phyloP scores from a whole-genome alignment of 768 basidiomycete species.

The Rhizopogon vinicolor region DNA sequence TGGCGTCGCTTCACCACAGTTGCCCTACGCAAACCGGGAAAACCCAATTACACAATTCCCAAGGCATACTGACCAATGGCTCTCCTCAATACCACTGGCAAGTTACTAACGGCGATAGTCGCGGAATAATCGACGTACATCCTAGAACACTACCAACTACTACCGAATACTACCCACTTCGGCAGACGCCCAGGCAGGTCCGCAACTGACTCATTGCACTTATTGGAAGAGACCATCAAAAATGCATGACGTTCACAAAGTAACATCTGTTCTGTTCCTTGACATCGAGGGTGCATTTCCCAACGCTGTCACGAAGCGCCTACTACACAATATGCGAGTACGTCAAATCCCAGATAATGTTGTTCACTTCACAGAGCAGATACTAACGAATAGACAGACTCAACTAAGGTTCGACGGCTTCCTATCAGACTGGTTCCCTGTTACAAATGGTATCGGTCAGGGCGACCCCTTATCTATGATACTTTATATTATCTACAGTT shows the following conservation, averaged over 20 bases:
- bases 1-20: conserved; percentile 27
- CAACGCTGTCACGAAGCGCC: conserved; percentile 24
- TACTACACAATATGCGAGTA: conserved; percentile 28
- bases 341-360: too few species aligned
- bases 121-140: conserved; percentile 20
- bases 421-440: not conserved
- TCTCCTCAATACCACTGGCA: conserved; percentile 31
- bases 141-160: conserved; percentile 25
- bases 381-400: conserved; percentile 7
- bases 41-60: conserved; percentile 31
- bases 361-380: too few species aligned
- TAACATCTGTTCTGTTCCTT: conserved; percentile 32
- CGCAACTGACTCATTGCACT: conserved; percentile 28
- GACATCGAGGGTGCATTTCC: conserved; percentile 41
- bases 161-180: conserved; percentile 33
- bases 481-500: conserved; percentile 23
- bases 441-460: conserved; percentile 21
- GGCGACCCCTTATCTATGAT: conserved; percentile 26
- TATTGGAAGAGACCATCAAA: conserved; percentile 30
- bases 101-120: conserved; percentile 26
- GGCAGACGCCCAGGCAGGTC: conserved; percentile 17
- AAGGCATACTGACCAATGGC: conserved; percentile 30
- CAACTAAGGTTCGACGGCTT: conserved; percentile 16
- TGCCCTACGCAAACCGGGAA: conserved; percentile 31
- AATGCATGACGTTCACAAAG: conserved; percentile 32